Percentiles rank a stretch among this genome's conserved stretches.
phyloP scores from a whole-genome alignment of 1,139 yeast genomes.

The Blastobotrys serpentis region DNA sequence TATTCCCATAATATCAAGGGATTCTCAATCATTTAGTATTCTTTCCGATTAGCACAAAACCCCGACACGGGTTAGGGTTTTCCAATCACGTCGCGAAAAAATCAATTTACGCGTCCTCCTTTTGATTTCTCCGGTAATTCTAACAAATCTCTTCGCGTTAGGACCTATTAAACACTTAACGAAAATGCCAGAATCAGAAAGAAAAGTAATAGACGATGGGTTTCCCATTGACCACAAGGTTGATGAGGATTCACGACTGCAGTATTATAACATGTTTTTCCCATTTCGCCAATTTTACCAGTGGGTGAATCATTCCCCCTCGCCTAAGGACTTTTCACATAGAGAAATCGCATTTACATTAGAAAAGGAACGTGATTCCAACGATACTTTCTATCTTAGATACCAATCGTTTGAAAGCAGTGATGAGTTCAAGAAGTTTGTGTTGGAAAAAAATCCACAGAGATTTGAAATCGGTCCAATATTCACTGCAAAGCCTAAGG shows the following conservation, averaged over 20 bases:
- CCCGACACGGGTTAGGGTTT: background rate
- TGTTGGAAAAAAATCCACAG: slow-evolving; percentile 72
- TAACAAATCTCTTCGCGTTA: no score
- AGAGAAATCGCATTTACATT: slow-evolving; percentile 94
- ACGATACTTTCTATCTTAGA: slow-evolving; percentile 57
- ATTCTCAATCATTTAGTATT: no score
- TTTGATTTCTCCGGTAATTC: no score
- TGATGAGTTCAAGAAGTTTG: slow-evolving; percentile 75
- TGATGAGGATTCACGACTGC: slow-evolving; percentile 21
- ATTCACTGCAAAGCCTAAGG: slow-evolving; percentile 80
- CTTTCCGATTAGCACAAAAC: no score
- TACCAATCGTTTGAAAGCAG: slow-evolving; percentile 70
- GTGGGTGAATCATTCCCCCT: slow-evolving; percentile 87
- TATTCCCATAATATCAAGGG: no score
- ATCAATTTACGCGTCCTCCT: background rate
- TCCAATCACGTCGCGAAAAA: no score
- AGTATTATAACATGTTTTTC: slow-evolving; percentile 64
- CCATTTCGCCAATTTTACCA: slow-evolving; percentile 69
- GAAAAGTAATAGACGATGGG: slow-evolving; percentile 8
- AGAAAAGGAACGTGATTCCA: slow-evolving; percentile 59
- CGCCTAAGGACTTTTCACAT: slow-evolving; percentile 66
- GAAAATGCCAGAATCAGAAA: slow-evolving; percentile 17
- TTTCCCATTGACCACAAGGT: slow-evolving; percentile 19
- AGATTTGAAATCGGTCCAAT: slow-evolving; percentile 97
- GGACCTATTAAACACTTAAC: no score